A percentile compares a stretch with the other conserved stretches of the same genome.
phyloP scores from a whole-genome alignment of 495 filamentous ascomycete genomes.

The Chaetomium fimeti region DNA sequence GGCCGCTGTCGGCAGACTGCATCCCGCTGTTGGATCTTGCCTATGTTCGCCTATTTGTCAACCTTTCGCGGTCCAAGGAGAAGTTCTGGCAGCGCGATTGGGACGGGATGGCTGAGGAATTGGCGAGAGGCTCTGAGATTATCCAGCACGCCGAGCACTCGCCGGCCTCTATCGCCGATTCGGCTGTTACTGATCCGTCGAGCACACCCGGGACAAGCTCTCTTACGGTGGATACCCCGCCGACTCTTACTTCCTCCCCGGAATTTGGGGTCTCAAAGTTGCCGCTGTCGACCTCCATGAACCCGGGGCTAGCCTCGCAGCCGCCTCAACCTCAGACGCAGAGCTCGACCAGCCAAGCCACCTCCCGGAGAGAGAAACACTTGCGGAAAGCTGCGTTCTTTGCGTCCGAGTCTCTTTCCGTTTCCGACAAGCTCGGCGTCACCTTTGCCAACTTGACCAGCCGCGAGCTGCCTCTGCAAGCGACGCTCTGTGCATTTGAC shows the following conservation, averaged over 20 bases:
- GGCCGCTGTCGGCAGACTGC: conserved; percentile 87
- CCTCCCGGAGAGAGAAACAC: conserved; percentile 70
- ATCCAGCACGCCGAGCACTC: conserved; percentile 71
- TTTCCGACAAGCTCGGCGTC: conserved; percentile 83
- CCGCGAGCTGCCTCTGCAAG: conserved; percentile 88
- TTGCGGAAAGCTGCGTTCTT: conserved; percentile 92
- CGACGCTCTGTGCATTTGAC: conserved; percentile 90
- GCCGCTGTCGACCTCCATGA: conserved; percentile 20
- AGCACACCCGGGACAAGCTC: conserved; percentile 51
- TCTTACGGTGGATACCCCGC: conserved; percentile 55
- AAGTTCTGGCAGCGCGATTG: conserved; percentile 93
- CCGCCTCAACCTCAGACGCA: conserved; percentile 31
- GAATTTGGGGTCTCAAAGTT: conserved; percentile 46
- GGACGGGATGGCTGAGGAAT: conserved; percentile 87
- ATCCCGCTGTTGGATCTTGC: conserved; percentile 94
- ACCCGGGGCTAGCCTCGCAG: conserved; percentile 28
- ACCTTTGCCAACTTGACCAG: conserved; percentile 84
- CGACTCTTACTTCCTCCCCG: conserved; percentile 54
- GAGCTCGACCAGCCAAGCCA: conserved; percentile 33
- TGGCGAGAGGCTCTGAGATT: conserved; percentile 72
- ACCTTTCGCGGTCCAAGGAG: conserved; percentile 87
- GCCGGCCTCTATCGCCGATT: conserved; percentile 53
- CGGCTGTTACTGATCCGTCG: conserved; percentile 49
- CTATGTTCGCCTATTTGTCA: conserved; percentile 90
- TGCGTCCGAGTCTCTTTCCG: conserved; percentile 86